Percentiles rank a stretch among this genome's conserved stretches.
These are phyloP conservation scores for Xylaria cubensis DNA, from an alignment of 495 filamentous ascomycete genomes.

Conservation along the genomic window DNA sequence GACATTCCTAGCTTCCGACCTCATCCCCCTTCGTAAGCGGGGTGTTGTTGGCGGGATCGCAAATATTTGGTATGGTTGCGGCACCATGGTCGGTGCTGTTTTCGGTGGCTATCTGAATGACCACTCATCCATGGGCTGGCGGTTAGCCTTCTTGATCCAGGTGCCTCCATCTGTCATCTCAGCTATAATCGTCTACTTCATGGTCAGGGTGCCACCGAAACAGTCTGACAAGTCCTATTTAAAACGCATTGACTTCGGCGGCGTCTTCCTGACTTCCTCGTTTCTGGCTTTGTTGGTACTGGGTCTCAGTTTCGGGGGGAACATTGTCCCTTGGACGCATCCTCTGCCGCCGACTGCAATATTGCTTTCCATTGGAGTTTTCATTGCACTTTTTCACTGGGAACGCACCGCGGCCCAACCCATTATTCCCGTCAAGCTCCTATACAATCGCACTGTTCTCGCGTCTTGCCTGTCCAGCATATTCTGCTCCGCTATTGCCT, in stretches of 20 bases:
- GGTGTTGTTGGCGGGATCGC: conserved; percentile 83
- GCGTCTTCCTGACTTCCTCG: conserved; percentile 67
- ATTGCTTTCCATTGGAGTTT: conserved; percentile 60
- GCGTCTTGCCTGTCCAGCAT: conserved; percentile 71
- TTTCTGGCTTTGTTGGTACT: conserved; percentile 72
- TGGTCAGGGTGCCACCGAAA: conserved; percentile 76
- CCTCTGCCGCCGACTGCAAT: conserved; percentile 70
- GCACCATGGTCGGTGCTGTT: conserved; percentile 69
- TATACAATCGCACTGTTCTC: conserved; percentile 67
- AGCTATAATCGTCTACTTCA: conserved; percentile 65
- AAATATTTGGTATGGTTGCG: conserved; percentile 74
- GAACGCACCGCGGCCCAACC: conserved; percentile 1
- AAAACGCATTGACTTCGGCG: conserved; percentile 77
- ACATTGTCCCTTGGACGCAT: conserved; percentile 79
- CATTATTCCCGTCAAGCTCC: conserved; percentile 67
- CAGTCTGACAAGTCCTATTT: conserved; percentile 65
- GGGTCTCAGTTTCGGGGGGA: conserved; percentile 81
- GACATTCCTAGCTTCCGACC: conserved; percentile 78
- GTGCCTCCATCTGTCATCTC: conserved; percentile 69
- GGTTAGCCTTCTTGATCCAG: conserved; percentile 76
- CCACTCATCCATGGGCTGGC: conserved; percentile 70
- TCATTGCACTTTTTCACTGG: conserved; percentile 38
- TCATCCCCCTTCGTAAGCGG: conserved; percentile 78
- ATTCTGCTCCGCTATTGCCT: conserved; percentile 57
- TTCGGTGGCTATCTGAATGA: conserved; percentile 85